Evolutionary conservation across 2,329 filamentous ascomycete species (phyloP).

Genomic region (Colletotrichum euphorbiae): DNA sequence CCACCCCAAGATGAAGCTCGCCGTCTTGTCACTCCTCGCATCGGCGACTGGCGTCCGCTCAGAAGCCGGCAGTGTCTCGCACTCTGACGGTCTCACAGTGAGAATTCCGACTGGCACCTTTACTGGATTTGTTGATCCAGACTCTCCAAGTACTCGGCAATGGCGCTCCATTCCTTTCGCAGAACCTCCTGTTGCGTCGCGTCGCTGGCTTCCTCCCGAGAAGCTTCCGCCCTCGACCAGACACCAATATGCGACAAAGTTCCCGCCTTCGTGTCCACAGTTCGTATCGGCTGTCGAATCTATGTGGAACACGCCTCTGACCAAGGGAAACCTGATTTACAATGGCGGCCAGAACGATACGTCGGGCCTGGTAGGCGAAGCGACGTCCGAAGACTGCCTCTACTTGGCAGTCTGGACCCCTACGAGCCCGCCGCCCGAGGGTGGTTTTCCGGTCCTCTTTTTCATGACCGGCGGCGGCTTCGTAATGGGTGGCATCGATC

Average conservation of each 20-base stretch:
- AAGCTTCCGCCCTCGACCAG: conserved; percentile 42
- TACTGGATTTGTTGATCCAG: conserved; percentile 49
- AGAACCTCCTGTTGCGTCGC: conserved; percentile 47
- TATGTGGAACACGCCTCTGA: conserved; percentile 45
- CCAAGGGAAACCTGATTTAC: conserved; percentile 42
- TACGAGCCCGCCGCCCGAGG: conserved; percentile 42
- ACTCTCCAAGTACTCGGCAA: conserved; percentile 50
- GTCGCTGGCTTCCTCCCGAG: conserved; percentile 47
- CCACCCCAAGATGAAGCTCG: conserved; percentile 14
- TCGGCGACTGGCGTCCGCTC: not conserved
- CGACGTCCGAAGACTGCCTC: conserved; percentile 55
- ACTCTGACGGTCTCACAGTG: conserved; percentile 43
- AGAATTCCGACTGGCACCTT: conserved; percentile 48
- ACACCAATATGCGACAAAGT: conserved; percentile 45
- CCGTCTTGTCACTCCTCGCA: conserved; percentile 7
- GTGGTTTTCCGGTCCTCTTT: conserved; percentile 55
- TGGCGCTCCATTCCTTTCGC: conserved; percentile 54
- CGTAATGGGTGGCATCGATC: conserved; percentile 54
- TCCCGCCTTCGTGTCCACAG: conserved; percentile 49
- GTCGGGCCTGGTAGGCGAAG: conserved; percentile 42
- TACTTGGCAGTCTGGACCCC: conserved; percentile 58
- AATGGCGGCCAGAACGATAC: conserved; percentile 42
- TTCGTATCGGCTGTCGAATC: conserved; percentile 47
- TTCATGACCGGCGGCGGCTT: conserved; percentile 63
- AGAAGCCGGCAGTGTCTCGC: not conserved